Evolutionary conservation across 805 yeast species (phyloP), one percentile per base, ranked within the genome.

Genomic region (Candida sanyiensis): DNA sequence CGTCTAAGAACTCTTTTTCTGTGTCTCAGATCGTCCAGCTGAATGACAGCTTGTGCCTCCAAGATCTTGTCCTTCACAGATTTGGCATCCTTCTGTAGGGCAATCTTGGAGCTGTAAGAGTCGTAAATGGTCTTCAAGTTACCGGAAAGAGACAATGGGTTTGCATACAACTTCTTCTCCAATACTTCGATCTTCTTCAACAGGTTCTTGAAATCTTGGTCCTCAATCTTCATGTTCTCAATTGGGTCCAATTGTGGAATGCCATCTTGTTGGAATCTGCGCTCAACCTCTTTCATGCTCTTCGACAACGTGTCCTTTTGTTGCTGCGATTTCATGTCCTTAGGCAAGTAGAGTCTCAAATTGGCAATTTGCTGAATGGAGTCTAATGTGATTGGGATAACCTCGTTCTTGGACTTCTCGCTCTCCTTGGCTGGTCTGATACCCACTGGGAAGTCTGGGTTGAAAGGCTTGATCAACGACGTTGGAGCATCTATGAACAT

Each of bases 1-100:
- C 96, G 77, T 60, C 97, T 78, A 51, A 93, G 67, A 2, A 94
- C 97, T 53, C 97, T 73, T 61, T 88, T 90, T 53, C 98, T 81
- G 57, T 85, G 86, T 59, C 84, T 87, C 56, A 93, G 71, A 59
- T 93, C 97, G 57, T 93, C 97, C 55, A 93, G 67, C 62, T 93
- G 98, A 49, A 90, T 80, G 13, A 93, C 88, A 0, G 97, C 83
- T 56, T 85, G 88, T 0, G 96, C 93, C 43, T 87, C 90, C 31
- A 70, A 64, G 28, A 90, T 82, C 56, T 83, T 79, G 20, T 71
- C 72, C 49, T 77, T 77, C 27, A 83, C 58, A 5, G 62, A 62
- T 49, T 77, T 77, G 37, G 85, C 77, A 40, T 80, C 72, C 11
- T 66, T 66, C 41, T 72, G 75, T 29, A 87, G 53, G 1, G 71